phyloP scores from a whole-genome alignment of 306 rosid species.

The Vigna reflexopilosa region DNA sequence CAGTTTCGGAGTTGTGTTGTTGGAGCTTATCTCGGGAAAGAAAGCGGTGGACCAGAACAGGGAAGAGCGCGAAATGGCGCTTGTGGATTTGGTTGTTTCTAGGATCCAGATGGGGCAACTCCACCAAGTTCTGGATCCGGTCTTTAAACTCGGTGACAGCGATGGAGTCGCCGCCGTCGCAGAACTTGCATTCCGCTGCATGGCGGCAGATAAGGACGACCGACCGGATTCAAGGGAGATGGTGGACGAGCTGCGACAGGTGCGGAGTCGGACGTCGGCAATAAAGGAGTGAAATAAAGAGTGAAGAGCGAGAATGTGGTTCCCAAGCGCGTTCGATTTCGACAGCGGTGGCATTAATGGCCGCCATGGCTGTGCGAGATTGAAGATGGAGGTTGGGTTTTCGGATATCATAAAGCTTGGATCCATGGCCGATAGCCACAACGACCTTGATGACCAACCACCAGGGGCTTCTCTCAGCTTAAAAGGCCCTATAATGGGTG shows the following conservation, averaged over 20 bases:
- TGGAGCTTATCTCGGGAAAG: constrained; percentile 78
- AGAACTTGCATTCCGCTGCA: constrained; percentile 92
- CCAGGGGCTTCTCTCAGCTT: constrained; percentile 82
- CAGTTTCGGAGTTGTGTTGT: constrained; percentile 86
- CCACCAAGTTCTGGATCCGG: constrained; percentile 75
- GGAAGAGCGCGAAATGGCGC: constrained; percentile 76
- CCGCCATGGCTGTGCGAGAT: no score
- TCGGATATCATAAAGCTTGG: constrained; percentile 78
- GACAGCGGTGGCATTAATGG: no score
- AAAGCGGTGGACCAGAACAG: constrained; percentile 82
- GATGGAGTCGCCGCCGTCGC: constrained; percentile 65
- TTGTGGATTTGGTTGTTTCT: constrained; percentile 85
- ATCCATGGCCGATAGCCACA: constrained; percentile 93
- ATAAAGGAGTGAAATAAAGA: constrained; percentile 32
- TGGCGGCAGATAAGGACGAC: constrained; percentile 91
- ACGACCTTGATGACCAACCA: constrained; percentile 86
- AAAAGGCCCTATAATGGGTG: constrained; percentile 71
- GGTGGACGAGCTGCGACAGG: constrained; percentile 74
- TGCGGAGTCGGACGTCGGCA: constrained; percentile 54
- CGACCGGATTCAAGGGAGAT: constrained; percentile 85
- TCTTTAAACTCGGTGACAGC: constrained; percentile 39
- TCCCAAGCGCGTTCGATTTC: no score
- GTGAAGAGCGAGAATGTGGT: no score
- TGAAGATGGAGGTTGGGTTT: no score
- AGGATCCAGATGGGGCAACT: constrained; percentile 88